Percentiles rank a stretch among this genome's conserved stretches.
phyloP scores from a whole-genome alignment of 1,139 yeast genomes.

The Torulaspora pretoriensis region DNA sequence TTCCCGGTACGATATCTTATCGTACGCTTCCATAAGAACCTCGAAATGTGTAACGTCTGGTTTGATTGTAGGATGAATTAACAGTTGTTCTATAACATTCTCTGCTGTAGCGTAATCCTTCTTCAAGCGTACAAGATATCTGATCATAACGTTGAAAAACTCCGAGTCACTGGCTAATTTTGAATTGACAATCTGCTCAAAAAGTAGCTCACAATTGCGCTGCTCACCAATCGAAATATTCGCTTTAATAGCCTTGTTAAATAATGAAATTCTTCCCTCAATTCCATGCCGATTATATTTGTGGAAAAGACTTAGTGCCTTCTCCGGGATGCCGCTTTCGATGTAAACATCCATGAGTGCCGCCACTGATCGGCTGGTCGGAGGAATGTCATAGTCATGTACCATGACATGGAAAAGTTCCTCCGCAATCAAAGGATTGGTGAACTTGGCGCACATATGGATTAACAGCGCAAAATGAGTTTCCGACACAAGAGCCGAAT shows the following conservation, averaged over 20 bases:
- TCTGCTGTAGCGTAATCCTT: slow-evolving; percentile 26
- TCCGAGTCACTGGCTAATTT: slow-evolving; percentile 19
- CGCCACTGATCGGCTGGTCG: slow-evolving; percentile 27
- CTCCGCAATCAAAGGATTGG: slow-evolving; percentile 37
- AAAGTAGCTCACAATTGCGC: slow-evolving; percentile 19
- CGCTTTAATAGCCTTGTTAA: slow-evolving; percentile 26
- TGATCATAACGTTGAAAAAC: slow-evolving; percentile 25
- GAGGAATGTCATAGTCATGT: slow-evolving; percentile 31
- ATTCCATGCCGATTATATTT: slow-evolving; percentile 12
- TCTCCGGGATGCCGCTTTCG: slow-evolving; percentile 21
- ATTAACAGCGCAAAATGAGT: slow-evolving; percentile 35
- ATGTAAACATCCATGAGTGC: slow-evolving; percentile 32
- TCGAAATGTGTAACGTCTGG: slow-evolving; percentile 33
- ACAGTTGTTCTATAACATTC: slow-evolving; percentile 21
- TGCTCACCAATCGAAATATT: slow-evolving; percentile 18
- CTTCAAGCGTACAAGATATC: slow-evolving; percentile 18
- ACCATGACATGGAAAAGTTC: slow-evolving; percentile 35
- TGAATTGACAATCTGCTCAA: slow-evolving; percentile 16
- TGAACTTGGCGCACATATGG: slow-evolving; percentile 33
- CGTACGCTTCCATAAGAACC: slow-evolving; percentile 33
- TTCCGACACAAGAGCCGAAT: slow-evolving; percentile 20
- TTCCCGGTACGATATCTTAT: slow-evolving; percentile 20
- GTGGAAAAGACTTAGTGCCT: slow-evolving; percentile 24
- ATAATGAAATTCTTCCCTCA: slow-evolving; percentile 17
- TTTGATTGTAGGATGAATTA: slow-evolving; percentile 22